Conservation (phyloP, 352 stramenopile species). For the Albugo candida region DNA sequence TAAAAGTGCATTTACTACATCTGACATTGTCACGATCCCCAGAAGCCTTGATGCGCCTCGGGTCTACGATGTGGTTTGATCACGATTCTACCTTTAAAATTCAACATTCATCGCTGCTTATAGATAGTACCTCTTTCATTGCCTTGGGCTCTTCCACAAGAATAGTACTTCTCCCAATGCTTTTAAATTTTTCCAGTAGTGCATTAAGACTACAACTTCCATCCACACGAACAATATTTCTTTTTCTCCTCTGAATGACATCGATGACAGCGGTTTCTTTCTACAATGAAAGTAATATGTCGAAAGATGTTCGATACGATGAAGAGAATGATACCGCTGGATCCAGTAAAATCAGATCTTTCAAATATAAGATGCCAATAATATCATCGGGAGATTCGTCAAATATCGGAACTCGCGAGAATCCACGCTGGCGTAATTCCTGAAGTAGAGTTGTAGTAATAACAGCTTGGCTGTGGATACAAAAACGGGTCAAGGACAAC, state of each 20-base stretch:
- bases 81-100: neutral
- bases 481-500: constrained; percentile 3
- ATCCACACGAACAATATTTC: constrained; percentile 54
- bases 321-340: constrained; percentile 80
- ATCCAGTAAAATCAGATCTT: constrained; percentile 98
- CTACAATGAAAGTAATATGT: constrained; percentile 10
- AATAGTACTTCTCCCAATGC: constrained; percentile 83
- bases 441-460: constrained; percentile 42
- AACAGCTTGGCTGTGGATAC: neutral
- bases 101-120: neutral
- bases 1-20: constrained; percentile 97
- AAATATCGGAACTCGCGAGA: constrained; percentile 89
- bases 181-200: constrained; percentile 88
- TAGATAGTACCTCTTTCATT: constrained; percentile 8
- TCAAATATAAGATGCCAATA: constrained; percentile 93
- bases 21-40: constrained; percentile 87
- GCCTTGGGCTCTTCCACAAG: constrained; percentile 87
- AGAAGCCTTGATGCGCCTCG: neutral
- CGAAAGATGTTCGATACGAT: constrained; percentile 67
- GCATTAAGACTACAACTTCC: constrained; percentile 84
- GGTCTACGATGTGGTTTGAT: constrained; percentile 4
- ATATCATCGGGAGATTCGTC: constrained; percentile 76
- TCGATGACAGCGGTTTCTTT: constrained; percentile 38
- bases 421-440: constrained; percentile 91
- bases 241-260: constrained; percentile 52